Evolutionary conservation across 208 protist species (phyloP).

Genomic region (Naegleria lovaniensis): DNA sequence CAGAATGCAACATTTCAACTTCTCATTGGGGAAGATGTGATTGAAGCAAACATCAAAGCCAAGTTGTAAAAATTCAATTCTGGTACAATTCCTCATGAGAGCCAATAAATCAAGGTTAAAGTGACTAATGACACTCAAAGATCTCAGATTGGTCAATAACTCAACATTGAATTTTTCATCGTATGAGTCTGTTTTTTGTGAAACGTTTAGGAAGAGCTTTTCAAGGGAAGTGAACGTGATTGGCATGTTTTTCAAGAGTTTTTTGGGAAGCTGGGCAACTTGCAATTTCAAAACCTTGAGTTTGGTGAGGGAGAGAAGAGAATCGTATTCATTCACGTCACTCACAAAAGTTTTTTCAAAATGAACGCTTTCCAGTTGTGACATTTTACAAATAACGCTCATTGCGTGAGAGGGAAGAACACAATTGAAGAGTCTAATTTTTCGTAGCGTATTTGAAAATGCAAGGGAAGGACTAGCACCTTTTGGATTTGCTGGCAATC

Average conservation of each 20-base stretch:
- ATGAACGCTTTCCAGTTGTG: background rate
- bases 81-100: background rate
- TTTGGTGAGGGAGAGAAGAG: background rate
- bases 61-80: background rate
- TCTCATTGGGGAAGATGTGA: background rate
- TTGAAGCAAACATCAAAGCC: constrained; percentile 8
- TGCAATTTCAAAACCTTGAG: background rate
- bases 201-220: background rate
- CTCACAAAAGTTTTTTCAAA: background rate
- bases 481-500: background rate
- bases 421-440: background rate
- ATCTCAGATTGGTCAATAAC: background rate
- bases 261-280: background rate
- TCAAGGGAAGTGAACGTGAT: background rate
- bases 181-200: background rate
- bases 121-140: background rate
- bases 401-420: background rate
- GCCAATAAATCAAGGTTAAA: background rate
- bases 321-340: background rate
- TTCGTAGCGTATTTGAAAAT: background rate
- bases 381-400: background rate
- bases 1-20: background rate
- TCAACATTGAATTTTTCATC: background rate
- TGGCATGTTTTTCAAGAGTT: background rate
- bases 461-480: background rate